Percentiles rank a stretch among this genome's conserved stretches.
These are phyloP conservation scores for Talaromyces sp. DNA, from an alignment of 2,329 filamentous ascomycete genomes.

Conservation along the genomic window DNA sequence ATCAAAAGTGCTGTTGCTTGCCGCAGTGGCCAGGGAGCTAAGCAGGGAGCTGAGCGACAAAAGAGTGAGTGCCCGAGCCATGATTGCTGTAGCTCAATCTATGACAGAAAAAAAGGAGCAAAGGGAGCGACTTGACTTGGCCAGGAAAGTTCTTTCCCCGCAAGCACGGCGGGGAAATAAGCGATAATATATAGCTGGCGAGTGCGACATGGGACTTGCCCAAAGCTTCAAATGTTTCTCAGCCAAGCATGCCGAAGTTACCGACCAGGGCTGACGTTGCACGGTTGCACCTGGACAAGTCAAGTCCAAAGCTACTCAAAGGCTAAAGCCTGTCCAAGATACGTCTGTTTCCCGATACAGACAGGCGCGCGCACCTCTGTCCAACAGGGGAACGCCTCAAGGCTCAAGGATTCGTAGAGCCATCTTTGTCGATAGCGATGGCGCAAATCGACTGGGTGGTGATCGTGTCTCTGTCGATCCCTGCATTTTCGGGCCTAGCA, in stretches of 20 bases:
- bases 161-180: neutral
- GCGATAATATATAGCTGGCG: neutral
- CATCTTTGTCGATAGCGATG: neutral
- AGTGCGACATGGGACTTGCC: neutral
- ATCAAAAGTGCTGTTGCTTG: slow-evolving; percentile 15
- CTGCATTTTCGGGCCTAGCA: slow-evolving; percentile 9
- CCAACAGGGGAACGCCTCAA: neutral
- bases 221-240: neutral
- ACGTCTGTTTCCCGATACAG: neutral
- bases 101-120: neutral
- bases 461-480: slow-evolving; percentile 9
- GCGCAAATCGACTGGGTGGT: neutral
- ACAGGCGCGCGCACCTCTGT: neutral
- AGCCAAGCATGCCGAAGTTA: neutral
- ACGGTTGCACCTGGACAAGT: neutral
- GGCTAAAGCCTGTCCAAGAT: neutral
- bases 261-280: neutral
- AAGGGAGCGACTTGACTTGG: slow-evolving; percentile 1
- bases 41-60: slow-evolving; percentile 9
- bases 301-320: neutral
- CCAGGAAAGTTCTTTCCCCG: neutral
- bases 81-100: neutral
- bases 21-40: slow-evolving; percentile 9
- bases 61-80: slow-evolving; percentile 9
- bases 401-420: neutral